These are phyloP conservation scores for Aspergillus sparsus DNA, from an alignment of 495 filamentous ascomycete species.

Conservation along the genomic window DNA sequence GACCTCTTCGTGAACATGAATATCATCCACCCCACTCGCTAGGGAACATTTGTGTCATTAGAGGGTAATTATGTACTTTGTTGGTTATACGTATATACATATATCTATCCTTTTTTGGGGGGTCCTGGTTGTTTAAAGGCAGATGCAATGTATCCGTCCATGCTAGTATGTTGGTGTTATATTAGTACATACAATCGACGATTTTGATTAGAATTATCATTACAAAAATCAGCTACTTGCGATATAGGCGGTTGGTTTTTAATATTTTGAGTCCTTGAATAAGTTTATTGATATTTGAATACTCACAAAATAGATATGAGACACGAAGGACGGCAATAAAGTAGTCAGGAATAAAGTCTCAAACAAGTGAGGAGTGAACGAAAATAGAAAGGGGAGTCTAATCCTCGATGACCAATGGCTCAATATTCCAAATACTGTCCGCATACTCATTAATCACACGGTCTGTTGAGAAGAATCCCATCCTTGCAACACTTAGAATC, in stretches of 20 bases:
- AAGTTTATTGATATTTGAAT: no score
- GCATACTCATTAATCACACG: constrained; percentile 98
- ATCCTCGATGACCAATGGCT: constrained; percentile 60
- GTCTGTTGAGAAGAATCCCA: constrained; percentile 97
- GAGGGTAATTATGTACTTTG: neutral
- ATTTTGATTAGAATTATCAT: no score
- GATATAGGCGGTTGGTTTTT: no score
- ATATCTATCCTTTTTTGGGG: neutral
- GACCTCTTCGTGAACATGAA: constrained; percentile 25
- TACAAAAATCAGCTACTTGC: no score
- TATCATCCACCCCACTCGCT: neutral
- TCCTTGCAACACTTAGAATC: constrained; percentile 82
- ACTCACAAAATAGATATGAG: no score
- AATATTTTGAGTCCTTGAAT: no score
- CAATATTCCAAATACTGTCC: constrained; percentile 93
- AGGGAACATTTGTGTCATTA: constrained; percentile 2
- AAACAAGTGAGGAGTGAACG: no score
- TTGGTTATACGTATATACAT: neutral
- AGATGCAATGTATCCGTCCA: neutral
- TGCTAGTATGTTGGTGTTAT: neutral
- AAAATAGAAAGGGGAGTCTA: constrained; percentile 3
- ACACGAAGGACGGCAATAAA: no score
- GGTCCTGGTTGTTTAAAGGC: neutral
- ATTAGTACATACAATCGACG: neutral
- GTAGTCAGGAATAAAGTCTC: no score